These are phyloP conservation scores for Trifolium pratense DNA, from an alignment of 306 rosid genomes.

Conservation along the genomic window DNA sequence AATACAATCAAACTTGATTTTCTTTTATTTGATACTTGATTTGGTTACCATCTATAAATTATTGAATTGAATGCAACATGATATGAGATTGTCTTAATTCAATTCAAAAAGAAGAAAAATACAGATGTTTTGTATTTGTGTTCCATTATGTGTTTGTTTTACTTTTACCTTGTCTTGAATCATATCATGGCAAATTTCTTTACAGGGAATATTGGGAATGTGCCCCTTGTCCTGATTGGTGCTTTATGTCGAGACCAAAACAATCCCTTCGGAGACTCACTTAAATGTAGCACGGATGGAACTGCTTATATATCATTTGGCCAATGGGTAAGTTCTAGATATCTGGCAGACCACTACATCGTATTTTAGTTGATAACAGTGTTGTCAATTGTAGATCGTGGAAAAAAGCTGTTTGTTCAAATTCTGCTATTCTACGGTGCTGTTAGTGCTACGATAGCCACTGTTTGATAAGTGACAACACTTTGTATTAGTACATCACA, in stretches of 20 bases:
- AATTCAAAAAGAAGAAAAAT: background rate
- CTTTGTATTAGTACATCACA: no score
- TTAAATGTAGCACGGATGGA: constrained; percentile 81
- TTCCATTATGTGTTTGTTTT: background rate
- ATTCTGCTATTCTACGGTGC: background rate
- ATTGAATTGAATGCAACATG: constrained; percentile 12
- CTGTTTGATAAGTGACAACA: background rate
- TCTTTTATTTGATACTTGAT: constrained; percentile 13
- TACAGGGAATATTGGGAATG: constrained; percentile 96
- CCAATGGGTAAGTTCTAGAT: constrained; percentile 86
- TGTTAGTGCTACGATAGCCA: background rate
- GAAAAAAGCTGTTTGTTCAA: background rate
- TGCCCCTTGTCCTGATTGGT: constrained; percentile 91
- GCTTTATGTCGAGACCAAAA: constrained; percentile 84
- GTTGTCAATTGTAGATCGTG: background rate
- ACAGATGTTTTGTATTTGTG: background rate
- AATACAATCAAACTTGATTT: constrained; percentile 36
- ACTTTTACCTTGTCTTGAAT: constrained; percentile 35
- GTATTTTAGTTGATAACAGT: constrained; percentile 19
- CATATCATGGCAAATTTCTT: constrained; percentile 24
- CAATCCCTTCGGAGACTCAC: constrained; percentile 84
- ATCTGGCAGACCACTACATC: background rate
- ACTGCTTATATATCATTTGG: constrained; percentile 97
- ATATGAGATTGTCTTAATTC: background rate
- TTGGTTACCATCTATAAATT: constrained; percentile 13